Evolutionary conservation across 768 basidiomycete genomes (phyloP).

Genomic region (Agrocybe praecox): DNA sequence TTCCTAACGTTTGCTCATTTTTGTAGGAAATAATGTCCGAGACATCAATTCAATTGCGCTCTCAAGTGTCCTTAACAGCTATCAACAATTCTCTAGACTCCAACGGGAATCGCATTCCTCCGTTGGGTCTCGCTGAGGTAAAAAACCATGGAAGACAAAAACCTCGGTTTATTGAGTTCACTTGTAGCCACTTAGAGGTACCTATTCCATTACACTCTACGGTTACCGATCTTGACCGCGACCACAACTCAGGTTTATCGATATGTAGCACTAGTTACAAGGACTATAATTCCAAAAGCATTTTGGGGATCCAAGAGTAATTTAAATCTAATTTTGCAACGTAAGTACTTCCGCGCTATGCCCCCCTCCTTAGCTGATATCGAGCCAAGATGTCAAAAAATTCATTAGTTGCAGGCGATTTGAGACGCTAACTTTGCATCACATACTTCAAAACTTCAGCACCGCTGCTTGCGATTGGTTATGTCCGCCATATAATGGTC

Average conservation of each 20-base stretch:
- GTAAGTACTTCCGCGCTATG: slow-evolving; percentile 40
- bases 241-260: slow-evolving; percentile 58
- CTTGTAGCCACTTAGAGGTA: slow-evolving; percentile 68
- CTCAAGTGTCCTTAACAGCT: slow-evolving; percentile 46
- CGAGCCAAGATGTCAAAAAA: slow-evolving; percentile 61
- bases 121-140: slow-evolving; percentile 51
- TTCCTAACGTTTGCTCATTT: neutral
- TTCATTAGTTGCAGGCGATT: slow-evolving; percentile 79
- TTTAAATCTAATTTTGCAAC: slow-evolving; percentile 52
- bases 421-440: slow-evolving; percentile 79
- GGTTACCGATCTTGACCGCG: no score
- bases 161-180: slow-evolving; percentile 80
- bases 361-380: neutral
- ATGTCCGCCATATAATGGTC: slow-evolving; percentile 41
- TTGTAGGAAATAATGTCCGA: slow-evolving; percentile 78
- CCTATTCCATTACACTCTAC: no score
- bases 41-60: slow-evolving; percentile 52
- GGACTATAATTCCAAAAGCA: slow-evolving; percentile 67
- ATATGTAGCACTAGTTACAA: slow-evolving; percentile 65
- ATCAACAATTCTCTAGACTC: slow-evolving; percentile 56
- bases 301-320: slow-evolving; percentile 83
- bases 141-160: slow-evolving; percentile 49
- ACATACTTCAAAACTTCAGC: slow-evolving; percentile 74
- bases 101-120: slow-evolving; percentile 44
- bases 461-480: slow-evolving; percentile 83